These are phyloP conservation scores for Delphinella strobiligena DNA, from an alignment of 2,329 filamentous ascomycete species.

Conservation along the genomic window DNA sequence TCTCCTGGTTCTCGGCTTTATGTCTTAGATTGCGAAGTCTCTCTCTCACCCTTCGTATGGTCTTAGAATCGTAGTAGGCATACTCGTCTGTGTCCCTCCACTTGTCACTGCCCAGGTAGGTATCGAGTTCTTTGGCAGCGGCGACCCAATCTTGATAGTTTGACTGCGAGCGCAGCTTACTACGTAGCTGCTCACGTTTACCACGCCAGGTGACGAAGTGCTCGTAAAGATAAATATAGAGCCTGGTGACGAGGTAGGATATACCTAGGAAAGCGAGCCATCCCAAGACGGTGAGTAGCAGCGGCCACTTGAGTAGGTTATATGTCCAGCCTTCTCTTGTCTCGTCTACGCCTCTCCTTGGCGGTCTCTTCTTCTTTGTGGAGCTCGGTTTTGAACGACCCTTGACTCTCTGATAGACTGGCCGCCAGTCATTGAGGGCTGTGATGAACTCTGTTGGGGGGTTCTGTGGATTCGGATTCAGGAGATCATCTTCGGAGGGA, in stretches of 20 bases:
- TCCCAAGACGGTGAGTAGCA: conserved; percentile 64
- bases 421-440: conserved; percentile 91
- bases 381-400: conserved; percentile 25
- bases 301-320: conserved; percentile 78
- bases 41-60: conserved; percentile 62
- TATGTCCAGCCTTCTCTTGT: conserved; percentile 91
- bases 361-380: conserved; percentile 29
- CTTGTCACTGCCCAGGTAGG: conserved; percentile 63
- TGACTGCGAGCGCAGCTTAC: conserved; percentile 56
- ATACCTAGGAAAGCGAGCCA: conserved; percentile 68
- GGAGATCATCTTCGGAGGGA: conserved; percentile 47
- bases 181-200: conserved; percentile 56
- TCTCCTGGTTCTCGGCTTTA: conserved; percentile 44
- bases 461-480: conserved; percentile 29
- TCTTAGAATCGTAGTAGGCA: conserved; percentile 78
- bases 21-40: conserved; percentile 57
- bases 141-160: conserved; percentile 75
- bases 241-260: conserved; percentile 66
- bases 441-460: conserved; percentile 53
- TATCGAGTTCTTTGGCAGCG: conserved; percentile 68
- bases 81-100: conserved; percentile 68
- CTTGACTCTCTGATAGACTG: conserved; percentile 61
- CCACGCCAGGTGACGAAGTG: conserved; percentile 85
- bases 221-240: conserved; percentile 90
- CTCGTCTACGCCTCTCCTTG: conserved; percentile 59